Base-by-base conservation (phyloP, 2,329 filamentous ascomycete species). In the Stromatinia cepivora region DNA sequence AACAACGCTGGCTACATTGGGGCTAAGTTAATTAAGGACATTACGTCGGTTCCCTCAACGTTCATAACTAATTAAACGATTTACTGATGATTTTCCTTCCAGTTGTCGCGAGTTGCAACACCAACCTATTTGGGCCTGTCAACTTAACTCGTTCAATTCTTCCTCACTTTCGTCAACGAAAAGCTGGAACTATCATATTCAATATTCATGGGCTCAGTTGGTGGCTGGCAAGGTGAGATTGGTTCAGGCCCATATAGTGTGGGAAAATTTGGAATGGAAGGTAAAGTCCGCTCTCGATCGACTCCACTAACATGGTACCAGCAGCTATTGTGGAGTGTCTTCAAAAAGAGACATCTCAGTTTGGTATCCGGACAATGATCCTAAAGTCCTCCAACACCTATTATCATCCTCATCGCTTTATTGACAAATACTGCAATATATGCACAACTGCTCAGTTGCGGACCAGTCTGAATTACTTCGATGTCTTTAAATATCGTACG, bases 111-210 rank as follows among this genome's bases (percentile, higher is more conserved):
- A 68, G 71, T 50, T 86, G 85, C 75, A 80, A 84, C 73, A 85
- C 84, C 45, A 87, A 88, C 69, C 83, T 87, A 42, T 84, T 87
- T 71, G 85, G 85, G 3, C 76, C 79, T 10, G 75, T 85, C 65
- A 85, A 83, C 69, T 80, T 85, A 0, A 80, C 81, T 45, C 81
- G 82, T 13, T 83, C 84, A 0, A 80, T 82, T 15, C 75, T 86
- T 0, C 84, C 84, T 0, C 76, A 80, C 42, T 79, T 87, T 73
- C 81, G 84, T 25, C 72, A 75, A 11, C 80, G 79, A 4, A 70
- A 76, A 3, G 76, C 78, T 1, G 82, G 84, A 11, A 80, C 79
- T 22, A 54, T 74, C 17, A 58, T 73, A 10, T 71, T 73, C 57
- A 71, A n/a, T n/a, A n/a, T n/a, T n/a, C n/a, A n/a, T 74, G 17